These are phyloP conservation scores for Aspergillus indologenus DNA, from an alignment of 495 filamentous ascomycete genomes.

Conservation along the genomic window DNA sequence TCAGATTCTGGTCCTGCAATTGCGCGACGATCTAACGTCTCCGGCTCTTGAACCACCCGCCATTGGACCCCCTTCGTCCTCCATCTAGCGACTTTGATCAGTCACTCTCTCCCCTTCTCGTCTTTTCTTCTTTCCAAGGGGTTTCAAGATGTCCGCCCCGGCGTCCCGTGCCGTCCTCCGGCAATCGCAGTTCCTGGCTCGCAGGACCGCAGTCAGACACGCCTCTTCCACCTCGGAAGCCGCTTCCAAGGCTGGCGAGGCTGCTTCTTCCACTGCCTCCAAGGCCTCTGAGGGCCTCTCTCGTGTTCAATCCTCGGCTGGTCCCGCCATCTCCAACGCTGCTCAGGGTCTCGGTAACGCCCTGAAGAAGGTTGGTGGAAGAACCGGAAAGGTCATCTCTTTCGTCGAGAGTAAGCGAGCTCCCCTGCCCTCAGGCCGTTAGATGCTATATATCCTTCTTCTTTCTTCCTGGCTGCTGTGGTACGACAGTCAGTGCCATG, in stretches of 20 bases:
- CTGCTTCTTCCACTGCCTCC: slow-evolving; percentile 59
- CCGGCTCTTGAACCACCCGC: slow-evolving; percentile 33
- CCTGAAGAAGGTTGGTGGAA: slow-evolving; percentile 75
- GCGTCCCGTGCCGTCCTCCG: slow-evolving; percentile 59
- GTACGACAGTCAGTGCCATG: background rate
- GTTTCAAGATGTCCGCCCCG: slow-evolving; percentile 45
- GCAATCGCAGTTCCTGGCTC: slow-evolving; percentile 57
- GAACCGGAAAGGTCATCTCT: slow-evolving; percentile 74
- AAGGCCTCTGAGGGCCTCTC: slow-evolving; percentile 87
- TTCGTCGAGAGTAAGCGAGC: slow-evolving; percentile 77
- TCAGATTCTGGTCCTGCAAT: slow-evolving; percentile 43
- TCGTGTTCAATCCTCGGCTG: slow-evolving; percentile 74
- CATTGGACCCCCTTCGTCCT: slow-evolving; percentile 41
- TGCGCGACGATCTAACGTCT: slow-evolving; percentile 33
- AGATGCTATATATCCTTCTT: background rate
- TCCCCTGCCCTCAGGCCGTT: background rate
- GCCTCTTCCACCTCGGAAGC: slow-evolving; percentile 69
- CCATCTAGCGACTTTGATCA: slow-evolving; percentile 30
- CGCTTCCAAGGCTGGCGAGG: slow-evolving; percentile 63
- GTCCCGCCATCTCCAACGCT: slow-evolving; percentile 68
- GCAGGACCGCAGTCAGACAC: slow-evolving; percentile 55
- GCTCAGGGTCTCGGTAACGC: slow-evolving; percentile 61
- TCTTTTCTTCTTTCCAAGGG: slow-evolving; percentile 26
- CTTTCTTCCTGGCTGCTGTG: slow-evolving; percentile 14
- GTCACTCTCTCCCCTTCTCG: slow-evolving; percentile 27